Evolutionary conservation across 176 grass and related monocot genomes (phyloP).

Genomic region (Saccharum officinarum): DNA sequence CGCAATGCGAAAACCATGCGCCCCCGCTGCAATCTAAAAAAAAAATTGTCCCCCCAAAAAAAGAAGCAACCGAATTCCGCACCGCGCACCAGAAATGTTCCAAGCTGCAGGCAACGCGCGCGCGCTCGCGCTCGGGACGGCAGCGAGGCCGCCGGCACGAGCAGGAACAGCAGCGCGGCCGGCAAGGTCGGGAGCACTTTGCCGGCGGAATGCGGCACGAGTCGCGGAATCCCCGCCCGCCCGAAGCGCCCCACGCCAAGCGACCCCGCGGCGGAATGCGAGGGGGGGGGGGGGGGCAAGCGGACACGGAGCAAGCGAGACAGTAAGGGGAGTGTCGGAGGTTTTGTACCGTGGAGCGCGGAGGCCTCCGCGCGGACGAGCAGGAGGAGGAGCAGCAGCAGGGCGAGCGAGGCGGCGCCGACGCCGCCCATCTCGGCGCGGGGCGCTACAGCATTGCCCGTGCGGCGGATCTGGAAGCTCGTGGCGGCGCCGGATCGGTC

Average conservation of each 20-base stretch:
- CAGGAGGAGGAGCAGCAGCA: neutral
- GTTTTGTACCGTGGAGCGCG: conserved; percentile 32
- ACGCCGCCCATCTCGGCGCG: conserved; percentile 12
- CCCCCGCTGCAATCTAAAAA: neutral
- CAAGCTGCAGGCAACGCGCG: neutral
- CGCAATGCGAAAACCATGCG: neutral
- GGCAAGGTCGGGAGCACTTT: neutral
- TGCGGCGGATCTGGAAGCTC: conserved; percentile 44
- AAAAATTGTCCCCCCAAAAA: neutral
- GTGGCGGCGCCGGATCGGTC: neutral
- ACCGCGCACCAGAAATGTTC: neutral
- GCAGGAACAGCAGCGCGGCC: neutral
- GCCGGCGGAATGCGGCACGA: neutral
- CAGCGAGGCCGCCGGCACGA: neutral
- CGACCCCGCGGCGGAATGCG: neutral
- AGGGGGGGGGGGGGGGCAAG: neutral
- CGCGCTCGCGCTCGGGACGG: neutral
- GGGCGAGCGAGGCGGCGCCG: neutral
- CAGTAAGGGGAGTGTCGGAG: neutral
- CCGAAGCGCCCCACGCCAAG: neutral
- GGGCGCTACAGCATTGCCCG: conserved; percentile 36
- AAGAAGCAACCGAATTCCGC: conserved; percentile 8
- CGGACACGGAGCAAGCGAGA: neutral
- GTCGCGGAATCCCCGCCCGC: neutral
- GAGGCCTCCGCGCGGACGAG: conserved; percentile 14